Conservation (phyloP, 1,284 basidiomycete genomes). For the Irpex rosettiformis region DNA sequence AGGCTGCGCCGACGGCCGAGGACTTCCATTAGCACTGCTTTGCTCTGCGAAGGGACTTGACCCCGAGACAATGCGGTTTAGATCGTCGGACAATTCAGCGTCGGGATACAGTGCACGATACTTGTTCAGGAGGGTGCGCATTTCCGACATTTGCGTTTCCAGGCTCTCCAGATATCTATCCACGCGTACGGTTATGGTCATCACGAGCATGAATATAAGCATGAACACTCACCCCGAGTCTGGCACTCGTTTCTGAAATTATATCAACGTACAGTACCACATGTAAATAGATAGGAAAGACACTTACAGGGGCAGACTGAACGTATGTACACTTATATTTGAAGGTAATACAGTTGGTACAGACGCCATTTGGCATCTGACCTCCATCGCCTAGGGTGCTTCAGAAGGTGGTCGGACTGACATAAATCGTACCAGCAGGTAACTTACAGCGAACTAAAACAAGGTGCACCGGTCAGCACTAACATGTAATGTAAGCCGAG, state of each 20-base stretch:
- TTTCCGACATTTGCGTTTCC: constrained; percentile 1
- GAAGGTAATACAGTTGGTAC: constrained; percentile 1
- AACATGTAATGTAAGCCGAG: neutral
- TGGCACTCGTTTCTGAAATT: neutral
- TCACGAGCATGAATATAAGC: neutral
- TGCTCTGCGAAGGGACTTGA: neutral
- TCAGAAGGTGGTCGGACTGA: neutral
- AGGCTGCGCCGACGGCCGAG: neutral
- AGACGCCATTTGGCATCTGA: constrained; percentile 1
- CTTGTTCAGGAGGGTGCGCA: constrained; percentile 1
- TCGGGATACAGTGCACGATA: neutral
- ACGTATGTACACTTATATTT: constrained; percentile 7
- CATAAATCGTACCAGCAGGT: neutral
- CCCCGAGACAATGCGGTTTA: neutral
- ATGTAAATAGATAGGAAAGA: neutral
- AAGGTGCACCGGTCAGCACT: neutral
- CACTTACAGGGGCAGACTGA: neutral
- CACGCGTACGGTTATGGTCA: neutral
- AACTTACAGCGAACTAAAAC: neutral
- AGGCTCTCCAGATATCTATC: constrained; percentile 3
- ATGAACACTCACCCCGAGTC: neutral
- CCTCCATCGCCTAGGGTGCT: constrained; percentile 1
- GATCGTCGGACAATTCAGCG: neutral
- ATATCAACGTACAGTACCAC: neutral
- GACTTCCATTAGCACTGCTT: neutral